Conservation (phyloP, 345 rosid species). For the Pelargonium nanum region DNA sequence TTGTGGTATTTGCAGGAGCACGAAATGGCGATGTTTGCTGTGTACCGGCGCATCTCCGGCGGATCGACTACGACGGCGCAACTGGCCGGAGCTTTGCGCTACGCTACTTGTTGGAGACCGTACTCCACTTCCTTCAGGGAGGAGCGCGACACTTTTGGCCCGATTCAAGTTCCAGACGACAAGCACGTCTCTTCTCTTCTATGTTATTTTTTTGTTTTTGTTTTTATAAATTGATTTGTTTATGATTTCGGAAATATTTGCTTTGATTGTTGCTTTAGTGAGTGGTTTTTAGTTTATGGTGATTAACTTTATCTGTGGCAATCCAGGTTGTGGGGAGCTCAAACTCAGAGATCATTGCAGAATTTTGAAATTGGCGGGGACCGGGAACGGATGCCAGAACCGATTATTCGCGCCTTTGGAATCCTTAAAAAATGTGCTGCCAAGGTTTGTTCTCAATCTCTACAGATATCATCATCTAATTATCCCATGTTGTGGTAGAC, state of each 20-base stretch:
- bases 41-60: conserved; percentile 50
- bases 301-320: not conserved
- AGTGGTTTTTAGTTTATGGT: not conserved
- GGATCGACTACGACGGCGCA: conserved; percentile 26
- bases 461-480: not conserved
- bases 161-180: conserved; percentile 75
- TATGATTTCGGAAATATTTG: not conserved
- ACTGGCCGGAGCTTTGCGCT: conserved; percentile 29
- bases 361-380: conserved; percentile 93
- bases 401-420: conserved; percentile 88
- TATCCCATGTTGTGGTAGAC: too few species aligned
- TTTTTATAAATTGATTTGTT: too few species aligned
- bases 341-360: conserved; percentile 89
- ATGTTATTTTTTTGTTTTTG: not conserved
- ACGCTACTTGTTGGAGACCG: conserved; percentile 38
- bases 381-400: conserved; percentile 90
- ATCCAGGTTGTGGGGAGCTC: conserved; percentile 88
- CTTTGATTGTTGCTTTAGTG: not conserved
- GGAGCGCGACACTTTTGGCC: conserved; percentile 88
- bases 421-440: conserved; percentile 91
- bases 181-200: conserved; percentile 30
- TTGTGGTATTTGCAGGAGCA: conserved; percentile 5
- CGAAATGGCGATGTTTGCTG: conserved; percentile 44
- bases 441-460: conserved; percentile 35
- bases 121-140: conserved; percentile 64